phyloP scores from a whole-genome alignment of 352 stramenopile genomes.

The Nothophytophthora sp. region DNA sequence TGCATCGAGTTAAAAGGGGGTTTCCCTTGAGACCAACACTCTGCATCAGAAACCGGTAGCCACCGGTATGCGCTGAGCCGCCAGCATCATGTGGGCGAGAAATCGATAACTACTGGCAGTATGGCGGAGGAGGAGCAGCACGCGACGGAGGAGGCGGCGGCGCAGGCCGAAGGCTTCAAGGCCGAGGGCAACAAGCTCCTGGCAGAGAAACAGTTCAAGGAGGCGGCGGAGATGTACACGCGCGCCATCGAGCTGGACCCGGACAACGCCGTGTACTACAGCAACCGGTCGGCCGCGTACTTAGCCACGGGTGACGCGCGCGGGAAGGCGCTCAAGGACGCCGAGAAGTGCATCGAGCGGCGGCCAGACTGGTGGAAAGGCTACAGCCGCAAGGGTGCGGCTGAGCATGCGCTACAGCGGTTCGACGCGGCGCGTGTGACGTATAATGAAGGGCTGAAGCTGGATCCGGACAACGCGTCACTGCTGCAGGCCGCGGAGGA shows the following conservation, averaged over 20 bases:
- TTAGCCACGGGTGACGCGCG: slow-evolving; percentile 79
- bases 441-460: slow-evolving; percentile 64
- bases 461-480: slow-evolving; percentile 76
- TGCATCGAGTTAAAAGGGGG: no score
- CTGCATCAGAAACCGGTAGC: no score
- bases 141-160: slow-evolving; percentile 47
- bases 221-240: slow-evolving; percentile 86
- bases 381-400: slow-evolving; percentile 83
- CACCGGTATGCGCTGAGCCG: no score
- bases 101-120: not conserved
- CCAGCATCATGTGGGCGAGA: no score
- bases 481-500: slow-evolving; percentile 68
- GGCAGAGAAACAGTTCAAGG: slow-evolving; percentile 50
- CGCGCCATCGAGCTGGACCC: slow-evolving; percentile 81
- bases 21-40: no score
- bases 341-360: slow-evolving; percentile 75
- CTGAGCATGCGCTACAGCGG: slow-evolving; percentile 71
- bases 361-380: slow-evolving; percentile 88
- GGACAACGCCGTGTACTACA: slow-evolving; percentile 85
- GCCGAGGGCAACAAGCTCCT: slow-evolving; percentile 77
- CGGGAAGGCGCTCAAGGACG: slow-evolving; percentile 78
- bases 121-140: slow-evolving; percentile 3
- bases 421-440: slow-evolving; percentile 75
- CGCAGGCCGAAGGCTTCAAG: slow-evolving; percentile 86
- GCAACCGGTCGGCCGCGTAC: slow-evolving; percentile 86